phyloP scores from a whole-genome alignment of 2,329 filamentous ascomycete species.

The Albophoma yamanashiensis region DNA sequence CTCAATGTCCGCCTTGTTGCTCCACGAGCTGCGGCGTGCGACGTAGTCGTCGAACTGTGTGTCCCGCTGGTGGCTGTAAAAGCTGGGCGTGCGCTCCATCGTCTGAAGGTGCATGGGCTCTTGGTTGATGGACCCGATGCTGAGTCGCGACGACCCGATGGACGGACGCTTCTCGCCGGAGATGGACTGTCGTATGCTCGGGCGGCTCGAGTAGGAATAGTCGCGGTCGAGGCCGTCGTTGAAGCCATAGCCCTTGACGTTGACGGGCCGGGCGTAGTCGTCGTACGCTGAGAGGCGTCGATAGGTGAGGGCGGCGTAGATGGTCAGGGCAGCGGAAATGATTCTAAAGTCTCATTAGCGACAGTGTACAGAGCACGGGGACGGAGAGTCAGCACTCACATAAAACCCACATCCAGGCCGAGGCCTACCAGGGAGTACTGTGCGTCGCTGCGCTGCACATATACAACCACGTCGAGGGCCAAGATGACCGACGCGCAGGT shows the following conservation, averaged over 20 bases:
- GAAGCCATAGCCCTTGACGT: slow-evolving; percentile 39
- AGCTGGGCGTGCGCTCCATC: slow-evolving; percentile 13
- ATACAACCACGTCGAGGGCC: slow-evolving; percentile 41
- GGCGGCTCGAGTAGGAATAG: slow-evolving; percentile 11
- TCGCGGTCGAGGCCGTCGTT: slow-evolving; percentile 19
- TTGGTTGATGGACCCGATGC: slow-evolving; percentile 12
- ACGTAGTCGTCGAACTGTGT: slow-evolving; percentile 37
- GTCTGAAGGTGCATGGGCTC: slow-evolving; percentile 12
- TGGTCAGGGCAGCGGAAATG: slow-evolving; percentile 28
- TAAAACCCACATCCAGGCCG: slow-evolving; percentile 33
- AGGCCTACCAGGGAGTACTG: slow-evolving; percentile 39
- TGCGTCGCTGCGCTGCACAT: slow-evolving; percentile 30
- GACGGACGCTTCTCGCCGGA: slow-evolving; percentile 17
- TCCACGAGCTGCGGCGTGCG: slow-evolving; percentile 18
- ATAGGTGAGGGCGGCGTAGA: slow-evolving; percentile 37
- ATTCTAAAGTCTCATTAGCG: slow-evolving; percentile 18
- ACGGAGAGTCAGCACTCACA: slow-evolving; percentile 26
- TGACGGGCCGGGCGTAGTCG: slow-evolving; percentile 37
- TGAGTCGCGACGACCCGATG: slow-evolving; percentile 16
- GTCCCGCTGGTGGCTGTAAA: slow-evolving; percentile 34
- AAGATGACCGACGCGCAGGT: slow-evolving; percentile 35
- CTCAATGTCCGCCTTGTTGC: slow-evolving; percentile 14
- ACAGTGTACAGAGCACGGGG: not conserved
- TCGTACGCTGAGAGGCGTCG: slow-evolving; percentile 37
- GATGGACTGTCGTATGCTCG: slow-evolving; percentile 10